Evolutionary conservation across 2,329 filamentous ascomycete species (phyloP), one percentile per base, ranked within the genome.

Genomic region (Fusarium multiceps): DNA sequence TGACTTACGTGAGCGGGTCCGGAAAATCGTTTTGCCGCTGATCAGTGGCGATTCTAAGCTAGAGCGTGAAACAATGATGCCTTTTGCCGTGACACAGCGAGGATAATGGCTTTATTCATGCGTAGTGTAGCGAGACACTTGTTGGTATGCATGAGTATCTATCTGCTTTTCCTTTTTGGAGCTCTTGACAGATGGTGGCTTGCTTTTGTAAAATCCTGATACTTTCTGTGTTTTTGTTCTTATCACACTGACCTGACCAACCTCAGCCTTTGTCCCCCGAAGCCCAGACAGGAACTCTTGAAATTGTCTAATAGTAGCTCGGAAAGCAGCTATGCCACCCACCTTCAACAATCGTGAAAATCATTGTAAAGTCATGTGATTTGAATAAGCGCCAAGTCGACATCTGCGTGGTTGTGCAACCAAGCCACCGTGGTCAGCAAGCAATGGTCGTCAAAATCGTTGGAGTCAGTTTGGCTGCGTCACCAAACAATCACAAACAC

Each of bases 201-300:
- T 34, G 14, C 30, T 16, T 7, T 6, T 13, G 27, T 6, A 28
- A 28, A 28, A 28, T 12, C 11, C 9, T 12, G 11, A 12, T 28
- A 28, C 27, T 13, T 28, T 28, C 27, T 12, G 4, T 28, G 11
- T 12, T 28, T 6, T 28, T 2, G 4, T 6, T 12, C 4, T 1
- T 3, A 0, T 28, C 27, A 28, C 10, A 13, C 1, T 5, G 27
- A 7, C 2, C 1, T 5, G 27, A 7, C 2, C 6, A 28, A 28
- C 5, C 27, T 5, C 27, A 6, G 11, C 27, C 12, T 1, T 7
- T 28, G 11, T 28, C 11, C 2, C 12, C 12, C 4, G 12, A 28
- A 28, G 28, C 12, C 5, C 6, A 2, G 3, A 13, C 0, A 28
- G 2, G 4, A 28, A 28, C 28, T 28, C 2, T 6, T 28, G 11